Evolutionary conservation across 2,329 filamentous ascomycete genomes (phyloP).

Genomic region (Aspergillus neoniger): DNA sequence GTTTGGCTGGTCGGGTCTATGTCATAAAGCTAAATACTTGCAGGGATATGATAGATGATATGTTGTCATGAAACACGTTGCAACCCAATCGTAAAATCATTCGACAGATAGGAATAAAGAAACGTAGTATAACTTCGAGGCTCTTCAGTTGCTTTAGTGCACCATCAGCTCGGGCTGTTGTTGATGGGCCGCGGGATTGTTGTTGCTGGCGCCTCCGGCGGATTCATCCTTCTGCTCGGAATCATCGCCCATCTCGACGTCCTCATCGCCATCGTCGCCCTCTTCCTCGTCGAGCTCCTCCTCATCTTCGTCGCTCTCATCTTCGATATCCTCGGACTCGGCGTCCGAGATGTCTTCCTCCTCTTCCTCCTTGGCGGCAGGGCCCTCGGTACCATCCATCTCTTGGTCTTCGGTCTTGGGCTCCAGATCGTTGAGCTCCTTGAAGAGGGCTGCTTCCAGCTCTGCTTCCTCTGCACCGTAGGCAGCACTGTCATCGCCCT

Average conservation of each 20-base stretch:
- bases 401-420: constrained; percentile 63
- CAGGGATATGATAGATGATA: constrained; percentile 19
- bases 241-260: constrained; percentile 61
- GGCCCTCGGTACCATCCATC: constrained; percentile 70
- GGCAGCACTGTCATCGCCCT: constrained; percentile 76
- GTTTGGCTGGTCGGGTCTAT: constrained; percentile 27
- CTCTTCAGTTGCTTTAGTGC: constrained; percentile 35
- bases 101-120: constrained; percentile 15
- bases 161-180: constrained; percentile 50
- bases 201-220: constrained; percentile 16
- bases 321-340: constrained; percentile 76
- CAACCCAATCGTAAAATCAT: constrained; percentile 36
- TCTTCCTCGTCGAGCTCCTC: constrained; percentile 68
- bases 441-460: constrained; percentile 64
- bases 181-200: constrained; percentile 36
- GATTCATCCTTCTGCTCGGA: constrained; percentile 44
- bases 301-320: constrained; percentile 72
- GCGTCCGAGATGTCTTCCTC: constrained; percentile 73
- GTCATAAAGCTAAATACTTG: constrained; percentile 29
- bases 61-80: constrained; percentile 23
- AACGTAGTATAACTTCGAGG: constrained; percentile 2
- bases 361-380: constrained; percentile 48
- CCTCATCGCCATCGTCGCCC: constrained; percentile 58
- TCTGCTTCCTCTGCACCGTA: constrained; percentile 91
- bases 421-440: constrained; percentile 53